phyloP scores from a whole-genome alignment of 2,329 filamentous ascomycete genomes.

The Periconia sp. region DNA sequence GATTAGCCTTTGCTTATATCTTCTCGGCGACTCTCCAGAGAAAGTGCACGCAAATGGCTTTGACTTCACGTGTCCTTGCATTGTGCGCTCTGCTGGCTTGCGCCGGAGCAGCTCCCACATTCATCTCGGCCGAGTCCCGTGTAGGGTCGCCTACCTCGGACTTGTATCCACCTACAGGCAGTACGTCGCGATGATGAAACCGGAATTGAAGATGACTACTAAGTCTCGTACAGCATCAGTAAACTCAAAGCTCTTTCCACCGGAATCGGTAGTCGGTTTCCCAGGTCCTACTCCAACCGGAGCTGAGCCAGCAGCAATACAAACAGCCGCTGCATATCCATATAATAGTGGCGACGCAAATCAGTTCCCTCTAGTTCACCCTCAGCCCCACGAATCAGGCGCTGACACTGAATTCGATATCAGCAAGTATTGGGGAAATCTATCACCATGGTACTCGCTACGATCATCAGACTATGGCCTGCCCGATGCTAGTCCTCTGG shows the following conservation, averaged over 20 bases:
- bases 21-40: no score
- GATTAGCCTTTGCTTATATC: no score
- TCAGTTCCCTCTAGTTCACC: constrained; percentile 28
- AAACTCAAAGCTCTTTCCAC: constrained; percentile 31
- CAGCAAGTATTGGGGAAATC: constrained; percentile 38
- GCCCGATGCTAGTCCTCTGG: constrained; percentile 30
- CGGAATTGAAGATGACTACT: neutral
- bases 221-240: constrained; percentile 24
- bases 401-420: constrained; percentile 31
- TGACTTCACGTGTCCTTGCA: no score
- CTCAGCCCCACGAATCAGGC: constrained; percentile 27
- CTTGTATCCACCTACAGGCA: constrained; percentile 30
- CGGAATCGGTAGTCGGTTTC: constrained; percentile 34
- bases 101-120: constrained; percentile 16
- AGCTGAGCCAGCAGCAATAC: constrained; percentile 31
- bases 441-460: constrained; percentile 38
- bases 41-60: no score
- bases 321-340: constrained; percentile 35
- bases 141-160: constrained; percentile 25
- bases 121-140: constrained; percentile 18
- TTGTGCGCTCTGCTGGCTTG: neutral
- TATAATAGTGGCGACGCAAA: constrained; percentile 31
- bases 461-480: constrained; percentile 35
- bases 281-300: constrained; percentile 38
- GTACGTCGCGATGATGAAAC: constrained; percentile 21